Conservation (phyloP, 129 eudicot species). For the Centaurea solstitialis region DNA sequence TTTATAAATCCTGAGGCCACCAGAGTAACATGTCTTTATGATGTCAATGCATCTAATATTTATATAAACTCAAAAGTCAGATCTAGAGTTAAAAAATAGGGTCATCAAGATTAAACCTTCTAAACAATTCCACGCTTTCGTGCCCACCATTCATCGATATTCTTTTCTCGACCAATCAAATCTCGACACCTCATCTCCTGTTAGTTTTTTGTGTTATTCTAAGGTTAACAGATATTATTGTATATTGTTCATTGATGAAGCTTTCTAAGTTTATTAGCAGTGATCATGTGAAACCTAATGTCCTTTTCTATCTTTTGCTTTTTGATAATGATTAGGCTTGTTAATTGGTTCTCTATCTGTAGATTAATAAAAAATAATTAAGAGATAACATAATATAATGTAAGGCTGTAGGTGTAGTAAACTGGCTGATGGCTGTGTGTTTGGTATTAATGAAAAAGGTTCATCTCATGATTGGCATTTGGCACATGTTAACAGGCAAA, state of each 20-base stretch:
- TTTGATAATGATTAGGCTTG: constrained; percentile 38
- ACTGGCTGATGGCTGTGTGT: constrained; percentile 38
- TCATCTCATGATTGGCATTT: constrained; percentile 43
- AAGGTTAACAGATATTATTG: constrained; percentile 16
- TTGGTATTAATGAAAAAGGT: constrained; percentile 31
- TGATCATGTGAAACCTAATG: constrained; percentile 34
- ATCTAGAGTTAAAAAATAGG: constrained; percentile 25
- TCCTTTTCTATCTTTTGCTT: constrained; percentile 31
- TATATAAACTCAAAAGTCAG: constrained; percentile 34
- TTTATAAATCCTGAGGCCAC: constrained; percentile 6
- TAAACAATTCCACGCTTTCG: constrained; percentile 38
- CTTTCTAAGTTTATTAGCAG: constrained; percentile 32
- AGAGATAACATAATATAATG: constrained; percentile 33
- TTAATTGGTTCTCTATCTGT: constrained; percentile 13
- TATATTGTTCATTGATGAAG: constrained; percentile 64
- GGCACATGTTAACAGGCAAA: constrained; percentile 38
- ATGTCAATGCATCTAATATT: constrained; percentile 29
- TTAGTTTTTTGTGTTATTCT: constrained; percentile 27
- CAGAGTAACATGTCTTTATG: constrained; percentile 6
- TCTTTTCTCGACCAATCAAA: constrained; percentile 32
- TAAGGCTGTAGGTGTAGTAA: constrained; percentile 35
- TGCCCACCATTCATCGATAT: constrained; percentile 61
- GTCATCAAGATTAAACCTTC: constrained; percentile 31
- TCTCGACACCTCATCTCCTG: constrained; percentile 36
- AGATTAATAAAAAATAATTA: constrained; percentile 24